These are phyloP conservation scores for Aegilops sharonensis DNA, from an alignment of 176 grass and related monocot species.

Conservation along the genomic window DNA sequence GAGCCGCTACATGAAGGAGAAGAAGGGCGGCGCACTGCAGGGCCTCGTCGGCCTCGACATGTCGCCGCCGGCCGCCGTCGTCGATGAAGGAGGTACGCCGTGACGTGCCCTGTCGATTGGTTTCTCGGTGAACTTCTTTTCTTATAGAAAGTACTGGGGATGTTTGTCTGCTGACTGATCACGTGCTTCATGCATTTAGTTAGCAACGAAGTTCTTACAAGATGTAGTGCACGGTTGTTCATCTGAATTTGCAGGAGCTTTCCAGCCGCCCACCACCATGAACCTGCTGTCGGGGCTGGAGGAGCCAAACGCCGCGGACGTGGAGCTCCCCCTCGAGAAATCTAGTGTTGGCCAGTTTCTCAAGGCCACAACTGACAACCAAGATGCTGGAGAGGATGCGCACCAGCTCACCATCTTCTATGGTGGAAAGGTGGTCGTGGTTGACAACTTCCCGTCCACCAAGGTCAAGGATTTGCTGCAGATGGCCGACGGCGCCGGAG, in stretches of 20 bases:
- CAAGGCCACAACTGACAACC: neutral
- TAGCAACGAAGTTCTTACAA: neutral
- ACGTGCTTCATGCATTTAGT: neutral
- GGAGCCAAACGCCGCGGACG: neutral
- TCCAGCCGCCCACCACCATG: constrained; percentile 45
- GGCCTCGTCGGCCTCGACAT: constrained; percentile 35
- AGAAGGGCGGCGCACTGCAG: constrained; percentile 29
- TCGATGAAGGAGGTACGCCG: constrained; percentile 1
- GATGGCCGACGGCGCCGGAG: constrained; percentile 20
- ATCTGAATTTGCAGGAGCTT: constrained; percentile 19
- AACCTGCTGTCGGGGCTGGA: constrained; percentile 44
- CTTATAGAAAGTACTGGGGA: too few species aligned
- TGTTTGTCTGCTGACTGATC: too few species aligned
- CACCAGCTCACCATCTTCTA: constrained; percentile 69
- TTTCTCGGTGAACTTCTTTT: neutral
- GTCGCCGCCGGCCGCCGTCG: neutral
- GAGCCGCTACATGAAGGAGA: constrained; percentile 62
- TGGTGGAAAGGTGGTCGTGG: constrained; percentile 46
- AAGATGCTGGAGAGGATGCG: neutral
- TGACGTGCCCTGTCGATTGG: neutral
- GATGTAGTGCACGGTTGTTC: neutral
- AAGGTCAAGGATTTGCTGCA: constrained; percentile 48
- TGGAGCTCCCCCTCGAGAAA: neutral
- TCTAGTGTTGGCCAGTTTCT: neutral
- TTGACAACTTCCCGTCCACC: constrained; percentile 48